A percentile compares a stretch with the other conserved stretches of the same genome.
phyloP scores from a whole-genome alignment of 441 rosid genomes.

The Geranium incanum region DNA sequence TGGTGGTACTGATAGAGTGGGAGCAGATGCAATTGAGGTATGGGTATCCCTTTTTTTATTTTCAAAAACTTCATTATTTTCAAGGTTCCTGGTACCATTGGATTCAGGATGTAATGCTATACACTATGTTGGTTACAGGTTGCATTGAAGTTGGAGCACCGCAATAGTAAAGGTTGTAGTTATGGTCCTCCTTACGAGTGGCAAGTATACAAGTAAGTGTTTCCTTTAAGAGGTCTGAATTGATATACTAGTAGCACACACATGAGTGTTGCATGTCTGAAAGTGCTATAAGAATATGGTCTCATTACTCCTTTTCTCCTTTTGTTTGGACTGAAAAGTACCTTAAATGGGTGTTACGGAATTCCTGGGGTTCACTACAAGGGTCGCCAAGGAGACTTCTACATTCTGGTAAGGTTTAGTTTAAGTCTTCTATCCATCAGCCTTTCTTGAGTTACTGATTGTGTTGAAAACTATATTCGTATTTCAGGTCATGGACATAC shows the following conservation, averaged over 20 bases:
- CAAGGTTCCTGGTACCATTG: neutral
- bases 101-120: conserved; percentile 9
- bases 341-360: conserved; percentile 91
- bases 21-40: conserved; percentile 54
- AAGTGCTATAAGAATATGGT: neutral
- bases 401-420: conserved; percentile 63
- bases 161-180: conserved; percentile 88
- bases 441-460: neutral
- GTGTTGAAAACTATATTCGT: conserved; percentile 8
- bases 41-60: neutral
- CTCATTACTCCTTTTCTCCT: conserved; percentile 10
- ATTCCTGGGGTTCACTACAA: conserved; percentile 84
- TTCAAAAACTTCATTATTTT: neutral
- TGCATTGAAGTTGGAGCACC: conserved; percentile 84
- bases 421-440: neutral
- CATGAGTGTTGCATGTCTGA: neutral
- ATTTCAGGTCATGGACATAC: conserved; percentile 84
- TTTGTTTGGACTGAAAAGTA: conserved; percentile 31
- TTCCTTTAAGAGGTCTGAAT: conserved; percentile 6
- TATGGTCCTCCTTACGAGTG: conserved; percentile 91
- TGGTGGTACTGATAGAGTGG: conserved; percentile 34
- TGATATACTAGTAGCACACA: neutral
- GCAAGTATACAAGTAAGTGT: conserved; percentile 87
- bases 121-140: conserved; percentile 36
- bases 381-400: conserved; percentile 89